Base-by-base conservation (phyloP, 164 flowering plant species). In the Litsea cubeba region DNA sequence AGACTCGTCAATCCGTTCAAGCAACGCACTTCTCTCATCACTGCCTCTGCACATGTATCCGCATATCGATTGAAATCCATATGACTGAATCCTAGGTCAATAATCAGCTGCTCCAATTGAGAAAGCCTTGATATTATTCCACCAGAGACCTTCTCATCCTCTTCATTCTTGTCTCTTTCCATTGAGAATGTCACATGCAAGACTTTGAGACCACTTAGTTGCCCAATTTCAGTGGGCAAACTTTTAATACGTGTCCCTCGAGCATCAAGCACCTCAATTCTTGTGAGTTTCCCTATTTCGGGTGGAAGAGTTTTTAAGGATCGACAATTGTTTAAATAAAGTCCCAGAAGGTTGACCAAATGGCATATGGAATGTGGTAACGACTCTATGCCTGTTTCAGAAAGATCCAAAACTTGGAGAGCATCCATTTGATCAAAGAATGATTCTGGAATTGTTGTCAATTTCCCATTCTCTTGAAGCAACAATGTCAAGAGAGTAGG, bases 401-500 rank as follows among this genome's bases (percentile, higher is more conserved):
- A 32, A 50, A 78, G 62, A 63, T 78, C 80, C 4, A 82, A 60
- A 58, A 82, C 79, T 65, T 68, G 79, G 23, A 82, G 85, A 3
- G n/a, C 65, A 23, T 40, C 0, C 83, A 80, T 80, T 64, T 30
- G 24, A 14, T 35, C 25, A 20, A 78, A 82, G 30, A 80, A 82
- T 57, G 69, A 63, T 6, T 40, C 40, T 18, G 74, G 79, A 18
- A 82, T 78, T 2, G 30, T 40, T 57, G 6, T 28, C 57, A 80
- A 40, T 2, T 2, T 3, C 1, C 11, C 2, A 74, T 78, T 80
- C n/a, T n/a, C 35, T 51, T 76, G 81, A 4, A 82, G 65, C 7
- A 82, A 73, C 32, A 82, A 63, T 14, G 83, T 73, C 10, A 72
- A 73, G 28, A 82, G 69, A 7, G 3, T 69, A 14, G 25, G n/a